Evolutionary conservation across 306 rosid genomes (phyloP), one percentile per base, ranked within the genome.

Genomic region (Gillenia trifoliata): DNA sequence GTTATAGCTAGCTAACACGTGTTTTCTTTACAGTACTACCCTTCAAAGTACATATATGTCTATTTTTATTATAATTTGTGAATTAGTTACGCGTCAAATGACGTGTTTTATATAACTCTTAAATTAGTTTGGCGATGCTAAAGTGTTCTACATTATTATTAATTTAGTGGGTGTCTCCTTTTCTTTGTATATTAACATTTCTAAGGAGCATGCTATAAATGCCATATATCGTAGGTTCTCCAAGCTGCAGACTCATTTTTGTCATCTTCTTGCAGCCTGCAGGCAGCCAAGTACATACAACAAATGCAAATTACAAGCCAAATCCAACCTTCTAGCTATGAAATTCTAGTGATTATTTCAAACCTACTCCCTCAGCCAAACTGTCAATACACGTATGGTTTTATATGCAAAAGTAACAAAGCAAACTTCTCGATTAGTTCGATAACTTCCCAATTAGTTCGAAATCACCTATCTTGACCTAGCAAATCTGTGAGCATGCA

Each of bases 311-410:
- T 57, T 15, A 25, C 33, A 23, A 2, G 66, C 5, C n/a, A 60
- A 26, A 15, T 19, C 50, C 19, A 63, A 52, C 64, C 49, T 54
- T 31, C 38, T 71, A 33, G 75, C 75, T 22, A 34, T 61, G 33
- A 34, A 30, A 71, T 71, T 71, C 11, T 55, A 71, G 75, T 55
- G 75, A 71, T 71, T 5, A 71, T 55, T 71, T 52, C 75, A 8
- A 23, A 71, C 75, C 66, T 71, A 71, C 65, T 71, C 43, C 75
- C 40, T 7, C 16, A 10, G 13, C 23, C 5, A 10, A 13, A 47
- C 36, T 23, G 65, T 55, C 52, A n/a, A 52, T 55, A 38, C 28
- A 13, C 33, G 19, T 11, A 13, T 67, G 74, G 17, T 13, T 75
- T 45, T 57, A 67, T 67, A 4, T 61, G 34, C 26, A 41, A 65